phyloP scores from a whole-genome alignment of 208 protist species.

The Phytomonas francai region DNA sequence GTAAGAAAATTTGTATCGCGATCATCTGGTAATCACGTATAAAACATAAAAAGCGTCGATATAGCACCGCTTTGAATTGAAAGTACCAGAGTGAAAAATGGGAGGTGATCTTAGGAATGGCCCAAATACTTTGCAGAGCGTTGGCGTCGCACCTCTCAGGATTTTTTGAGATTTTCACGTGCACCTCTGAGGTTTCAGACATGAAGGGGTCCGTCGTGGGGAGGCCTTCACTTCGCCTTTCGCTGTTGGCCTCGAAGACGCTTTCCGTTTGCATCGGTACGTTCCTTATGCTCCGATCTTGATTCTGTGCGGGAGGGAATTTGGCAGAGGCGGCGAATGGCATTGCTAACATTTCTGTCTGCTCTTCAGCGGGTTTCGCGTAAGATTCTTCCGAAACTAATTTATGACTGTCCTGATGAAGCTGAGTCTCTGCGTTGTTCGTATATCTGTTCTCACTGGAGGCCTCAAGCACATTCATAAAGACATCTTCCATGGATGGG shows the following conservation, averaged over 20 bases:
- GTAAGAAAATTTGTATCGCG: slow-evolving; percentile 61
- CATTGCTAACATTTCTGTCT: not conserved
- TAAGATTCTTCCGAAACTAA: not conserved
- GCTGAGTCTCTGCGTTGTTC: not conserved
- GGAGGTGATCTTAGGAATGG: slow-evolving; percentile 1
- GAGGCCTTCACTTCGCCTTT: not conserved
- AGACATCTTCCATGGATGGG: slow-evolving; percentile 76
- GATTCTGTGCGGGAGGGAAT: not conserved
- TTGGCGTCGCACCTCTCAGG: slow-evolving; percentile 13
- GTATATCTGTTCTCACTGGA: slow-evolving; percentile 1
- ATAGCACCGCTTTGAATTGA: slow-evolving; percentile 39
- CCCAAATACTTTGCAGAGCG: slow-evolving; percentile 14
- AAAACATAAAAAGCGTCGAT: slow-evolving; percentile 53
- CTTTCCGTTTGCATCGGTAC: not conserved
- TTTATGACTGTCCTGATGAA: slow-evolving; percentile 1
- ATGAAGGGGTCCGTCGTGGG: not conserved
- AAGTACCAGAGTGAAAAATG: slow-evolving; percentile 10
- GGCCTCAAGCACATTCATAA: slow-evolving; percentile 38
- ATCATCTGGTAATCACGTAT: slow-evolving; percentile 50
- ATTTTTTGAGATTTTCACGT: slow-evolving; percentile 6
- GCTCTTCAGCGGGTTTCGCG: not conserved
- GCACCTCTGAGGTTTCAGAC: not conserved
- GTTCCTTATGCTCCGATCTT: not conserved
- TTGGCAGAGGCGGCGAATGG: not conserved
- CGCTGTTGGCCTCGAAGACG: too few species aligned